Evolutionary conservation across 108 stramenopile genomes (phyloP), one percentile per base, ranked within the genome.

Genomic region (Skeletonema tropicum): DNA sequence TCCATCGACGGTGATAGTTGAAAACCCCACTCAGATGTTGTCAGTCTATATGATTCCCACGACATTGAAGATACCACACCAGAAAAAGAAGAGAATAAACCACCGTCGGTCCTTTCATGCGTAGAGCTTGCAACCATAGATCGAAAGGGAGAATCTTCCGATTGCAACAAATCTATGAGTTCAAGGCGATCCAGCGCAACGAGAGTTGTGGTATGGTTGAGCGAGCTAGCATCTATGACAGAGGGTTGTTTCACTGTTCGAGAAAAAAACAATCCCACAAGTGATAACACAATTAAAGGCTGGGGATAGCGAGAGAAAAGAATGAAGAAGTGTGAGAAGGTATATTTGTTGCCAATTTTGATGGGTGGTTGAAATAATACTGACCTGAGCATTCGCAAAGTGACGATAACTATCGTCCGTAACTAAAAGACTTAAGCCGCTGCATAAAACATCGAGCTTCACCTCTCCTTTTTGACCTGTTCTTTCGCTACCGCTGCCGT

Each of bases 401-500:
- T 90, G 90, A n/a, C 89, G 81, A 19, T 74, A 66, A 65, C 87
- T 87, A 61, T 93, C 89, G 67, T 93, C 92, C 17, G 79, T 73
- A 4, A 92, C 73, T 10, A 82, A 36, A 19, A 92, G 60, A 59
- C 76, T 65, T 55, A 90, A 75, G 29, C 91, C 91, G 41, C 76
- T 79, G 19, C 65, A 83, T n/a, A 66, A 35, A 21, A 85, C 29
- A 52, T 57, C 60, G 36, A 80, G 62, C 15, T 31, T 33, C 17
- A 23, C 58, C 33, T 52, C 60, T 32, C 33, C 11, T 39, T 31
- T 60, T 74, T 39, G 21, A 25, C 3, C 49, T n/a, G 31, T 31
- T 38, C 6, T 23, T 23, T 21, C 14, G 4, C 17, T 46, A 5
- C 31, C 25, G 17, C 46, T 76, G 23, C 66, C 73, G 5, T 60